A percentile compares a stretch with the other conserved stretches of the same genome.
phyloP scores from a whole-genome alignment of 805 yeast genomes.

The Candida oleophila region DNA sequence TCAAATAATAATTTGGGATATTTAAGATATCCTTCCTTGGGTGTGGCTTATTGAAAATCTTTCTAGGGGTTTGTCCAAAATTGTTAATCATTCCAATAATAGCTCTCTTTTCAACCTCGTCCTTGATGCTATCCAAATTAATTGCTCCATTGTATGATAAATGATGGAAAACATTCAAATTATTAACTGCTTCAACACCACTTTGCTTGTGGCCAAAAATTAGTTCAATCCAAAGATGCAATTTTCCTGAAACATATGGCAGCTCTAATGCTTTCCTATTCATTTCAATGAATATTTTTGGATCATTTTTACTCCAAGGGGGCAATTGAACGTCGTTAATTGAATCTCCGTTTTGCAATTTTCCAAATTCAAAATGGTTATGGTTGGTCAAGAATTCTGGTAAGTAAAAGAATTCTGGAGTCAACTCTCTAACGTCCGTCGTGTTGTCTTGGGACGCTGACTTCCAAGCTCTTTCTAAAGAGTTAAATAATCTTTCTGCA shows the following conservation, averaged over 20 bases:
- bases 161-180: constrained; percentile 79
- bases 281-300: constrained; percentile 67
- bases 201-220: constrained; percentile 79
- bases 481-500: constrained; percentile 77
- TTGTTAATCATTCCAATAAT: constrained; percentile 84
- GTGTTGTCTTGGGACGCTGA: constrained; percentile 79
- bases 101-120: constrained; percentile 72
- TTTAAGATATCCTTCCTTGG: constrained; percentile 45
- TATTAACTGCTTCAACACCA: constrained; percentile 64
- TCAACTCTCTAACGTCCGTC: constrained; percentile 84
- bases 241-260: constrained; percentile 70
- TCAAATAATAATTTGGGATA: constrained; percentile 35
- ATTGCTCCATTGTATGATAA: constrained; percentile 84
- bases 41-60: constrained; percentile 69
- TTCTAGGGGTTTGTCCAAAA: constrained; percentile 87
- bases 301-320: constrained; percentile 81
- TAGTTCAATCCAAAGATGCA: constrained; percentile 84
- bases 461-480: constrained; percentile 75
- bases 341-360: constrained; percentile 57
- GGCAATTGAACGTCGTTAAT: constrained; percentile 71
- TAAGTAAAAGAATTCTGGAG: constrained; percentile 80
- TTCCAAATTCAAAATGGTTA: constrained; percentile 70
- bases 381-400: constrained; percentile 75
- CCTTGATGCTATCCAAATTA: constrained; percentile 69
- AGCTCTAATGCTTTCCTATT: constrained; percentile 85